phyloP scores from a whole-genome alignment of 129 eudicot genomes.

The Lactuca sativa region DNA sequence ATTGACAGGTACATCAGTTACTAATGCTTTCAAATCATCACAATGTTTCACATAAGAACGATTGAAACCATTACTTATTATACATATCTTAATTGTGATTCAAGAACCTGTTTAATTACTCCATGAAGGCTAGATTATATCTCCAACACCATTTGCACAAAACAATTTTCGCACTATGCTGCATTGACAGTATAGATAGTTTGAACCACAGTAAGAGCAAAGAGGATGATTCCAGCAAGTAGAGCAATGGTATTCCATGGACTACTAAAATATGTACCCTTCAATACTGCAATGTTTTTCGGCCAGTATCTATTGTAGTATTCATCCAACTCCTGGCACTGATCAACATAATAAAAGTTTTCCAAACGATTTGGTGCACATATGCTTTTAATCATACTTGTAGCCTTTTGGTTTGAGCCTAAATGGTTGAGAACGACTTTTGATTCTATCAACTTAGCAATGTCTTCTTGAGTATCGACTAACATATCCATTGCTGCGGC shows the following conservation, averaged over 20 bases:
- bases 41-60: no score
- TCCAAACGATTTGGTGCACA: not conserved
- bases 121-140: no score
- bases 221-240: conserved; percentile 9
- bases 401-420: not conserved
- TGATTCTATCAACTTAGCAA: not conserved
- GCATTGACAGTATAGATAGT: not conserved
- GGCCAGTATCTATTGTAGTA: conserved; percentile 1
- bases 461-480: conserved; percentile 14
- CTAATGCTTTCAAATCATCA: no score
- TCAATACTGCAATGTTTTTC: not conserved
- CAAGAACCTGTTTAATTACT: no score
- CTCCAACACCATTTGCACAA: no score
- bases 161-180: no score
- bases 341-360: not conserved
- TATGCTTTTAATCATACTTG: conserved; percentile 7
- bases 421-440: no score
- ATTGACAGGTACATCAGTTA: no score
- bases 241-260: conserved; percentile 30
- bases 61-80: no score
- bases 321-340: not conserved
- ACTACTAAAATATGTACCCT: conserved; percentile 5
- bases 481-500: conserved; percentile 11
- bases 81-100: no score
- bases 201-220: conserved; percentile 5